Base-by-base conservation (phyloP, 495 filamentous ascomycete genomes). In the Aspergillus incahuasiensis region DNA sequence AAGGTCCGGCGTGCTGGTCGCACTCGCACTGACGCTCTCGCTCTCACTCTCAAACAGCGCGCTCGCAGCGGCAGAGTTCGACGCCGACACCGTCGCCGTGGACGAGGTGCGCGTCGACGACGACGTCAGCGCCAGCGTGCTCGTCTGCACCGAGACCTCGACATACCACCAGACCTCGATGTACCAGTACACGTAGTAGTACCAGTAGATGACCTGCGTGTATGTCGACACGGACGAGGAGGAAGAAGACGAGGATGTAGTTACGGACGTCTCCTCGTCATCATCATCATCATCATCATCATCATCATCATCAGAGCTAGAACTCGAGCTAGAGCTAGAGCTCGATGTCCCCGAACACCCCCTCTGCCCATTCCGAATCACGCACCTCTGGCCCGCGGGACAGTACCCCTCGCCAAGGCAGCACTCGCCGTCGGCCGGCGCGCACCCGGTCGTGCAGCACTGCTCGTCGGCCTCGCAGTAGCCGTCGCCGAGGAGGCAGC, bases 101-200 rank as follows among this genome's bases (percentile, higher is more conserved):
- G 25, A 25, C 2, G 52, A 54, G 2, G 52, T 47, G 12, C 11
- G 6, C 13, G 18, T 32, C 9, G 13, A 13, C 20, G 52, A 46
- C 9, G 41, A 54, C 16, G 52, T 54, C 2, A 54, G 42, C 6
- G 28, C 21, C 1, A 54, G 25, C 4, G 41, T 54, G 18, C 18
- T 46, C 1, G 52, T 54, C 3, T 18, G 35, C 15, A 54, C 30
- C 3, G 46, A 16, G 12, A 54, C 39, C 12, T 6, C 13, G 20
- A 54, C 28, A 19, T 54, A 28, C 11, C 18, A 44, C 8, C 19
- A 54, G 16, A 54, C 16, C 42, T 46, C 19, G 28, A 54, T 47
- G 11, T 54, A 54, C 52, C 52, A 54, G 52, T 54, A 54, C 4
- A 54, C 52, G 5, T 39, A 54, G 42, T 46, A 46, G 12, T 54